phyloP scores from a whole-genome alignment of 768 basidiomycete species.

The Lentinula raphanica region DNA sequence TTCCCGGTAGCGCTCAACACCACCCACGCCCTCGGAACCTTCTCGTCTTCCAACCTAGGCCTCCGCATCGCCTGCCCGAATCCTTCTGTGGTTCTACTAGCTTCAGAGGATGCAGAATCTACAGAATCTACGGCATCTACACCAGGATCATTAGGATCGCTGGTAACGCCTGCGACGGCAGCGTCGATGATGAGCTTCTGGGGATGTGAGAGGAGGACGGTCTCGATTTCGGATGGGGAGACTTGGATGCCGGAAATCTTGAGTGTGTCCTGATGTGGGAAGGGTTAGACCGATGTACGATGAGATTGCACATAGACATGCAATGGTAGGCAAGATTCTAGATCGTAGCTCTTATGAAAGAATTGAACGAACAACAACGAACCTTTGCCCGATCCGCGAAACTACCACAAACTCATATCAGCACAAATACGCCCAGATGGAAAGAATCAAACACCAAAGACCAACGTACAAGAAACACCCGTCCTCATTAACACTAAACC shows the following conservation, averaged over 20 bases:
- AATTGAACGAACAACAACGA: not conserved
- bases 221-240: conserved; percentile 75
- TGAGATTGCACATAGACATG: too few species aligned
- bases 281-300: not conserved
- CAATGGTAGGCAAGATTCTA: too few species aligned
- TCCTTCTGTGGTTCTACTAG: too few species aligned
- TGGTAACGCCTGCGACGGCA: conserved; percentile 70
- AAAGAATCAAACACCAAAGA: too few species aligned
- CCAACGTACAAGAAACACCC: conserved; percentile 64
- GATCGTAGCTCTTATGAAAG: too few species aligned
- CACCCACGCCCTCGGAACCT: conserved; percentile 74
- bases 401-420: conserved; percentile 29
- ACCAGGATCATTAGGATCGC: too few species aligned
- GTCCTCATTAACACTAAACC: conserved; percentile 54
- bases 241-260: conserved; percentile 80
- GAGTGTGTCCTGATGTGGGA: conserved; percentile 54
- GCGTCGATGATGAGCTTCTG: conserved; percentile 57
- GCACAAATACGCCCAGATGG: too few species aligned
- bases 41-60: conserved; percentile 67
- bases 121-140: too few species aligned
- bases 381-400: conserved; percentile 79
- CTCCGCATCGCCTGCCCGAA: too few species aligned
- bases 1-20: conserved; percentile 57
- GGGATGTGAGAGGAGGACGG: conserved; percentile 57
- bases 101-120: too few species aligned